Evolutionary conservation across 306 rosid genomes (phyloP).

Genomic region (Casuarina glauca): DNA sequence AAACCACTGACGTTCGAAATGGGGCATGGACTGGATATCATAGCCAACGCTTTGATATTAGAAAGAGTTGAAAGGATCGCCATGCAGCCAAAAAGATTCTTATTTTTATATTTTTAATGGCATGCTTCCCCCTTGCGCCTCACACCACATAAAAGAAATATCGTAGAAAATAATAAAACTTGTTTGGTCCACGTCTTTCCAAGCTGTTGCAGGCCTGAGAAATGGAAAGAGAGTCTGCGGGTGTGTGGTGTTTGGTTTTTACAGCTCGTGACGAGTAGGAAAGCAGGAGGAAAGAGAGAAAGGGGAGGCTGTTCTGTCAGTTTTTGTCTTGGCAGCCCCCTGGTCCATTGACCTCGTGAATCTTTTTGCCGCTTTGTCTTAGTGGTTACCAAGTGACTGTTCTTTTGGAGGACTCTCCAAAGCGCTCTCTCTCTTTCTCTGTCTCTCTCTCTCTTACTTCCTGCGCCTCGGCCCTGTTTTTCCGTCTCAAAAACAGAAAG

Average conservation of each 20-base stretch:
- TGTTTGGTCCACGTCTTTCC: slow-evolving; percentile 49
- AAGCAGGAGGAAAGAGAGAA: neutral
- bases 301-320: slow-evolving; percentile 46
- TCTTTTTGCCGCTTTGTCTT: slow-evolving; percentile 51
- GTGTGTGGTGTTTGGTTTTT: slow-evolving; percentile 28
- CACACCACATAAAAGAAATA: slow-evolving; percentile 39
- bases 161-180: slow-evolving; percentile 5
- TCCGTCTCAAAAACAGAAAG: slow-evolving; percentile 31
- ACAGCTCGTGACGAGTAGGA: slow-evolving; percentile 66
- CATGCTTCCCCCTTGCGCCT: slow-evolving; percentile 24
- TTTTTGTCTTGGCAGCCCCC: slow-evolving; percentile 36
- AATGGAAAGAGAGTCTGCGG: slow-evolving; percentile 1
- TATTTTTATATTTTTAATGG: slow-evolving; percentile 16
- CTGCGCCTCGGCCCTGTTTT: neutral
- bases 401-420: slow-evolving; percentile 46
- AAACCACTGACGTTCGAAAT: too few relatives aligned
- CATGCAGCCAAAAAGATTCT: slow-evolving; percentile 29
- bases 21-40: neutral
- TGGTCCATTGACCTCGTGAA: slow-evolving; percentile 30
- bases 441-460: neutral
- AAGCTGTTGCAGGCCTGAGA: slow-evolving; percentile 37
- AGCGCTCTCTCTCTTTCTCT: slow-evolving; percentile 9
- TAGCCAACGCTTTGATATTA: slow-evolving; percentile 1
- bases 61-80: slow-evolving; percentile 19
- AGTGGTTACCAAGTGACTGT: slow-evolving; percentile 50